Conservation (phyloP, 2,329 filamentous ascomycete species). For the Exophiala lecanii-corni region DNA sequence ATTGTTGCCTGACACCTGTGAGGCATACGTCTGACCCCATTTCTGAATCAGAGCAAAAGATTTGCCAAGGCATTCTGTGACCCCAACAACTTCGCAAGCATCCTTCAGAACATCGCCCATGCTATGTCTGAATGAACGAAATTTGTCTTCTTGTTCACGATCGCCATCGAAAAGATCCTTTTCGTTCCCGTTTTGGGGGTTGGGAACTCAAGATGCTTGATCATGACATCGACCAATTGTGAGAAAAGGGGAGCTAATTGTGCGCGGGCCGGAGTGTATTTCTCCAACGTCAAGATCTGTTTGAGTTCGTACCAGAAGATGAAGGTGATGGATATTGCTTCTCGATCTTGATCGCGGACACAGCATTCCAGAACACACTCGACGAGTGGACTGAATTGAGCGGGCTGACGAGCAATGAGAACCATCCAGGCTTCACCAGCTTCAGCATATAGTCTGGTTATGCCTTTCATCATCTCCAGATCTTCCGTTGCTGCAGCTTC, state of each 20-base stretch:
- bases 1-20: slow-evolving; percentile 65
- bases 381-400: slow-evolving; percentile 76
- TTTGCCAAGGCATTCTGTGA: slow-evolving; percentile 85
- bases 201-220: slow-evolving; percentile 85
- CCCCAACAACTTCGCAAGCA: slow-evolving; percentile 91
- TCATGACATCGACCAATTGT: slow-evolving; percentile 85
- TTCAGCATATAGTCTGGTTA: slow-evolving; percentile 87
- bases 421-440: slow-evolving; percentile 94
- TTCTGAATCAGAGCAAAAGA: slow-evolving; percentile 78
- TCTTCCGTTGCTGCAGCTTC: slow-evolving; percentile 76
- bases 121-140: slow-evolving; percentile 89
- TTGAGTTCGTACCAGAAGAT: slow-evolving; percentile 98
- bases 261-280: slow-evolving; percentile 76
- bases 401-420: slow-evolving; percentile 77
- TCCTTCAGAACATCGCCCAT: slow-evolving; percentile 99
- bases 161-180: slow-evolving; percentile 91
- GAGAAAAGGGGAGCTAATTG: slow-evolving; percentile 78
- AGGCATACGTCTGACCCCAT: slow-evolving; percentile 80
- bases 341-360: slow-evolving; percentile 77
- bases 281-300: slow-evolving; percentile 87
- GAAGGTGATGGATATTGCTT: slow-evolving; percentile 91
- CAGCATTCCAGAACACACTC: slow-evolving; percentile 91
- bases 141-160: slow-evolving; percentile 92
- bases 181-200: slow-evolving; percentile 68
- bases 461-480: slow-evolving; percentile 74